These are phyloP conservation scores for Vitis riparia DNA, from an alignment of 164 flowering plant genomes.

Conservation along the genomic window DNA sequence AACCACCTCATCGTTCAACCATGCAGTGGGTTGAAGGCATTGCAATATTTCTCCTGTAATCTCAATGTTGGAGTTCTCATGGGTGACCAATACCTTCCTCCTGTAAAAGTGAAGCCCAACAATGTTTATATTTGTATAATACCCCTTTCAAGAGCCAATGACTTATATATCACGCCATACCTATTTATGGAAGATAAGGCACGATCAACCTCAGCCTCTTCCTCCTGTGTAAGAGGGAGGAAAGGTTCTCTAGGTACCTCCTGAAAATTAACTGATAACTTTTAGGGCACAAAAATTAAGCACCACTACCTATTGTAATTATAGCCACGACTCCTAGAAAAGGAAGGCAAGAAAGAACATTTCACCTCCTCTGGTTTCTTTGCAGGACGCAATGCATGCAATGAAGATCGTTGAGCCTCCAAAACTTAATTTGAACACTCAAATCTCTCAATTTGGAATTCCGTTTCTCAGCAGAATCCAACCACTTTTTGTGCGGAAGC, in stretches of 20 bases:
- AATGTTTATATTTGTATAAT: neutral
- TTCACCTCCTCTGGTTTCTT: conserved; percentile 47
- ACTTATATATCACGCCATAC: conserved; percentile 29
- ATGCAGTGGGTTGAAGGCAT: conserved; percentile 73
- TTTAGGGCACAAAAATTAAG: neutral
- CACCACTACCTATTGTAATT: neutral
- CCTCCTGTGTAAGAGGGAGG: conserved; percentile 69
- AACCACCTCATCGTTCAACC: conserved; percentile 97
- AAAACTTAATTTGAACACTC: conserved; percentile 34
- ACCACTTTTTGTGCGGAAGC: conserved; percentile 43
- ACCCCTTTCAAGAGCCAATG: neutral
- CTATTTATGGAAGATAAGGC: conserved; percentile 52
- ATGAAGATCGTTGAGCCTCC: conserved; percentile 23
- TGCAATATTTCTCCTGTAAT: conserved; percentile 72
- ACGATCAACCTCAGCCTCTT: conserved; percentile 50
- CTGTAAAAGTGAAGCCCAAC: conserved; percentile 31
- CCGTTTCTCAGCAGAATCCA: conserved; percentile 35
- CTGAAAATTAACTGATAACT: conserved; percentile 28
- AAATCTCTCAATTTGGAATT: conserved; percentile 34
- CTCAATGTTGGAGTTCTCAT: conserved; percentile 72
- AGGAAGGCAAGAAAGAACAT: conserved; percentile 2
- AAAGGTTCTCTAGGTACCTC: conserved; percentile 48
- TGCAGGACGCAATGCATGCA: conserved; percentile 24
- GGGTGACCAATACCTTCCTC: conserved; percentile 59
- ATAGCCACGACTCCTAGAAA: neutral